Percentiles rank a stretch among this genome's conserved stretches.
Evolutionary conservation across 2,329 filamentous ascomycete genomes (phyloP).

Genomic region (Fusarium sp.): DNA sequence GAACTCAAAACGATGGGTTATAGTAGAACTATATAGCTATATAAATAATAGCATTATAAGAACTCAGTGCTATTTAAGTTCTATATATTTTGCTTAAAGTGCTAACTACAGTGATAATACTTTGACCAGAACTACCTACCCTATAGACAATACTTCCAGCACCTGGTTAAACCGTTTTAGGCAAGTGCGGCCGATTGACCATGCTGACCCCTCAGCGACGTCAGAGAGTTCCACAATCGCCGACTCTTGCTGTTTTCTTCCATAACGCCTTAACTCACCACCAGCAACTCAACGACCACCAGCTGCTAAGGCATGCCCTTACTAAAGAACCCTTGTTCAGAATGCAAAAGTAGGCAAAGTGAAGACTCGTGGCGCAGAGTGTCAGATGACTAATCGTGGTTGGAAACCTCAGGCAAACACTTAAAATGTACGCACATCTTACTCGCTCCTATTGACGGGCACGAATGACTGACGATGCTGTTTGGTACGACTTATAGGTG

Average conservation of each 20-base stretch:
- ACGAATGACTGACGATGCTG: accelerated
- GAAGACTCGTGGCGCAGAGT: accelerated
- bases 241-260: constrained; percentile 14
- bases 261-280: accelerated
- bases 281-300: not conserved
- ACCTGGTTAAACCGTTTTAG: not conserved
- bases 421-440: constrained; percentile 37
- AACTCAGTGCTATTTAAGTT: too few species aligned
- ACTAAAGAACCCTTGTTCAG: constrained; percentile 36
- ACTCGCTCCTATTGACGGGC: accelerated
- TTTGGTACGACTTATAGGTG: not conserved
- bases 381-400: not conserved
- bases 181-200: not conserved
- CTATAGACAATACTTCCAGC: too few species aligned
- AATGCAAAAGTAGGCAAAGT: constrained; percentile 33
- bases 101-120: too few species aligned
- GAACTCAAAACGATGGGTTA: too few species aligned
- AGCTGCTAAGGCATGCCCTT: constrained; percentile 15
- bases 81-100: too few species aligned
- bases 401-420: constrained; percentile 32
- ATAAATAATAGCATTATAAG: too few species aligned
- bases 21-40: too few species aligned
- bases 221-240: not conserved
- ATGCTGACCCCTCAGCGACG: not conserved
- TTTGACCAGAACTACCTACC: too few species aligned